Evolutionary conservation across 768 basidiomycete genomes (phyloP), one percentile per base, ranked within the genome.

Genomic region (Coprinellus micaceus): DNA sequence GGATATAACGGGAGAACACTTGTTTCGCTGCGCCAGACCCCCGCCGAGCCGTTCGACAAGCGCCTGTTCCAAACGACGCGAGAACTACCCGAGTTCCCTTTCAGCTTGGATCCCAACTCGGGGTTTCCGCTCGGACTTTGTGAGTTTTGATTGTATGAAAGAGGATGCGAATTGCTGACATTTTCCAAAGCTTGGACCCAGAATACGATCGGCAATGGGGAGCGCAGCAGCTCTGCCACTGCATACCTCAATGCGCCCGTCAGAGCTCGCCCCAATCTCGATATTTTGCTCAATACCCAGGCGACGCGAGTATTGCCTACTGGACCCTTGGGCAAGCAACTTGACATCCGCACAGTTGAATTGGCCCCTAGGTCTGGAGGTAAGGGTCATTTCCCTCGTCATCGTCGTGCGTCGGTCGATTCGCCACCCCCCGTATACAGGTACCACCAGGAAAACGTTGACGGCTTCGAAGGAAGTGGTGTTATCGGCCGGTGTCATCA

Each of bases 51-150:
- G n/a, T 54, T 74, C 24, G 73, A 76, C 57, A 33, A 44, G 3
- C 54, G 61, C 6, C 62, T 76, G 21, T 60, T 77, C 12, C 59
- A 64, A 44, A 67, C 74, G 0, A 66, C 73, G 1, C 39, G 64
- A 17, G 66, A 78, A 45, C 61, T 75, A 7, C 52, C 63, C 1
- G 69, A 73, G 43, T 79, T 74, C 56, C 68, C 72, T 4, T 78
- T 67, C 58, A 77, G 74, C 57, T 43, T 63, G n/a, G 80, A 80
- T 60, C 65, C 67, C 54, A 78, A 79, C 58, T 69, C 71, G 21
- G 79, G 80, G 13, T 64, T 61, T 6, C 70, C 71, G 0, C 53
- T 77, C 4, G 79, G 79, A 6, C 50, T 79, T 26, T 70, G 78
- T 77, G 26, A 49, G 71, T 60, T 3, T n/a, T 44, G 40, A 11